Percentiles rank a stretch among this genome's conserved stretches.
phyloP scores from a whole-genome alignment of 2,329 filamentous ascomycete species.

The Polychaeton citri region DNA sequence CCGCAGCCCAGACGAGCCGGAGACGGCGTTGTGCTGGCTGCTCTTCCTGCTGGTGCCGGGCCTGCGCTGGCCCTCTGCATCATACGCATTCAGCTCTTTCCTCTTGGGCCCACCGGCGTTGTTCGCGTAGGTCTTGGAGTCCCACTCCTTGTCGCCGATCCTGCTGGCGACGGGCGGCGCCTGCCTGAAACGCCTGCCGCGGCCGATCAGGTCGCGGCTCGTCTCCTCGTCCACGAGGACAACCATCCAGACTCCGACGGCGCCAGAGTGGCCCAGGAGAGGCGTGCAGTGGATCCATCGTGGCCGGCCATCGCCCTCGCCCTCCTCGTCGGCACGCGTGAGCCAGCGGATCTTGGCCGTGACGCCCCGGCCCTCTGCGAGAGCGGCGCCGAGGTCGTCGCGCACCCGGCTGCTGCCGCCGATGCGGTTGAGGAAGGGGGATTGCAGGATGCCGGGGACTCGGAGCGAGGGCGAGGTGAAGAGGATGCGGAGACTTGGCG shows the following conservation, averaged over 20 bases:
- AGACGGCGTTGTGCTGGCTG: background rate
- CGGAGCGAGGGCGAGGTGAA: constrained; percentile 37
- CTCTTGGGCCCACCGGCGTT: too few relatives aligned
- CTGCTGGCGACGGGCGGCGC: constrained; percentile 21
- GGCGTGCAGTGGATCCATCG: constrained; percentile 72
- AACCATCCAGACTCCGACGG: constrained; percentile 68
- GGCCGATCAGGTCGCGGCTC: constrained; percentile 6
- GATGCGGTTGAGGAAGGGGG: constrained; percentile 34
- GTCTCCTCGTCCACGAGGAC: constrained; percentile 52
- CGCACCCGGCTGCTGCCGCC: constrained; percentile 39
- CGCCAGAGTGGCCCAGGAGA: constrained; percentile 50
- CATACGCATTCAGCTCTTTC: constrained; percentile 9
- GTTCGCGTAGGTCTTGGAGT: background rate
- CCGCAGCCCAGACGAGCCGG: background rate
- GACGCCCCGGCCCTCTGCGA: constrained; percentile 55
- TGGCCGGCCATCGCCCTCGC: constrained; percentile 43
- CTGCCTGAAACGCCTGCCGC: constrained; percentile 18
- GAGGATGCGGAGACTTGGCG: constrained; percentile 35
- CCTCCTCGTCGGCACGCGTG: constrained; percentile 26
- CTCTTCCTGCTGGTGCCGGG: constrained; percentile 2
- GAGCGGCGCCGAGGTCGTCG: constrained; percentile 43
- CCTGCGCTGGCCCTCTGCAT: constrained; percentile 10
- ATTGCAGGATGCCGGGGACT: constrained; percentile 36
- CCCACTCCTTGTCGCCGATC: constrained; percentile 23
- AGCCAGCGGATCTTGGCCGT: constrained; percentile 66